A percentile compares a stretch with the other conserved stretches of the same genome.
Conservation (phyloP, 106 monocot species). For the Apostasia ramifera region DNA sequence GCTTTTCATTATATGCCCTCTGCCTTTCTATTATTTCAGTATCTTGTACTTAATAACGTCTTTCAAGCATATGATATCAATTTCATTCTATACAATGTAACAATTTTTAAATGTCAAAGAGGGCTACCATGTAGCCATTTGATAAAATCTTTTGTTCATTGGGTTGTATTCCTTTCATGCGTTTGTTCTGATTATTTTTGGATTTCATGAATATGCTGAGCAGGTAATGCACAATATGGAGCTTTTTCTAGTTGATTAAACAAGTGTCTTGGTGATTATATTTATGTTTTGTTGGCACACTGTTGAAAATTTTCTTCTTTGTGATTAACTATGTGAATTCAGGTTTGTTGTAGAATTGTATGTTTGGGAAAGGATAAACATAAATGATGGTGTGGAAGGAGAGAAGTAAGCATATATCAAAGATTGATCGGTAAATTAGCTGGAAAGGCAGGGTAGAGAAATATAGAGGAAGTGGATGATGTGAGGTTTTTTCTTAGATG, state of each 20-base stretch:
- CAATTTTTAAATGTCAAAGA: not conserved
- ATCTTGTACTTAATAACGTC: not conserved
- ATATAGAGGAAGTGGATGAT: too few species aligned
- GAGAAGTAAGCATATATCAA: not conserved
- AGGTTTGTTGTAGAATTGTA: not conserved
- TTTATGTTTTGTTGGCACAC: not conserved
- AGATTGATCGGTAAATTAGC: not conserved
- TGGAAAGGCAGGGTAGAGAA: not conserved
- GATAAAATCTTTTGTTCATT: not conserved
- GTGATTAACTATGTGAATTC: not conserved
- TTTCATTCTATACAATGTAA: too few species aligned
- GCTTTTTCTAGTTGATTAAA: slow-evolving; percentile 1
- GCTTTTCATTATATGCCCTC: not conserved
- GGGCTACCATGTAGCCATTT: not conserved
- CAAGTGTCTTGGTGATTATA: not conserved
- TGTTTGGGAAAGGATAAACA: not conserved
- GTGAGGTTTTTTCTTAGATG: too few species aligned
- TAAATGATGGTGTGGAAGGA: not conserved
- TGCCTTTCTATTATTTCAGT: not conserved
- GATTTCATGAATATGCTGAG: too few species aligned
- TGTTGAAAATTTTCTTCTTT: not conserved
- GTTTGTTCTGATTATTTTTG: not conserved
- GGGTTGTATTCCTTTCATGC: not conserved
- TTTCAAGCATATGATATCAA: too few species aligned
- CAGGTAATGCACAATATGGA: not conserved